A percentile compares a stretch with the other conserved stretches of the same genome.
These are phyloP conservation scores for Salix arbutifolia DNA, from an alignment of 345 rosid species.

Conservation along the genomic window DNA sequence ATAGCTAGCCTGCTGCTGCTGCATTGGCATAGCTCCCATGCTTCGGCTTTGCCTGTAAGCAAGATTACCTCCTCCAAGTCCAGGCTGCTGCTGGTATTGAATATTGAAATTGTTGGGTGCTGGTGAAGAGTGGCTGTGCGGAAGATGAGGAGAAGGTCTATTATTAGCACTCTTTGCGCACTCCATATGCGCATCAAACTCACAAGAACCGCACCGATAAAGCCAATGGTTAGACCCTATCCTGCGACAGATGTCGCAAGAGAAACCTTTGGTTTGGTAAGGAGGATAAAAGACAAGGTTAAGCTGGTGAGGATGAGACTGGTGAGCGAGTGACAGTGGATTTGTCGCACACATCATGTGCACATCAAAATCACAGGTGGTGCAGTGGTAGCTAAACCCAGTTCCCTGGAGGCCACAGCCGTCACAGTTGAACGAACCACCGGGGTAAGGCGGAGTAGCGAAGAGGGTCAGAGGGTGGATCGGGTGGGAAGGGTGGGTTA, in stretches of 20 bases:
- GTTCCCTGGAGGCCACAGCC: constrained; percentile 45
- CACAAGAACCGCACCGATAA: constrained; percentile 46
- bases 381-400: constrained; percentile 59
- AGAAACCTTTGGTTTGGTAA: constrained; percentile 43
- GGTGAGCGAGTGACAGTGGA: constrained; percentile 33
- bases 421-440: constrained; percentile 48
- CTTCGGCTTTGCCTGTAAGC: background rate
- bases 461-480: constrained; percentile 47
- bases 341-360: constrained; percentile 49
- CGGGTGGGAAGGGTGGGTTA: constrained; percentile 56
- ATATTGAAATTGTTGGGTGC: background rate
- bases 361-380: constrained; percentile 43
- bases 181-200: constrained; percentile 55
- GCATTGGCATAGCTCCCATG: background rate
- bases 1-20: background rate
- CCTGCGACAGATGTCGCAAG: constrained; percentile 47
- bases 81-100: constrained; percentile 8
- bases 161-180: constrained; percentile 24
- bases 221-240: constrained; percentile 56
- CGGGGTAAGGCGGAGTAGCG: constrained; percentile 37
- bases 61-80: background rate
- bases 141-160: constrained; percentile 11
- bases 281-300: constrained; percentile 46
- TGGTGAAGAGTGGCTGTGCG: constrained; percentile 24
- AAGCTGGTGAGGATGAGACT: constrained; percentile 45